These are phyloP conservation scores for Detonula confervacea DNA, from an alignment of 352 stramenopile species.

Conservation along the genomic window DNA sequence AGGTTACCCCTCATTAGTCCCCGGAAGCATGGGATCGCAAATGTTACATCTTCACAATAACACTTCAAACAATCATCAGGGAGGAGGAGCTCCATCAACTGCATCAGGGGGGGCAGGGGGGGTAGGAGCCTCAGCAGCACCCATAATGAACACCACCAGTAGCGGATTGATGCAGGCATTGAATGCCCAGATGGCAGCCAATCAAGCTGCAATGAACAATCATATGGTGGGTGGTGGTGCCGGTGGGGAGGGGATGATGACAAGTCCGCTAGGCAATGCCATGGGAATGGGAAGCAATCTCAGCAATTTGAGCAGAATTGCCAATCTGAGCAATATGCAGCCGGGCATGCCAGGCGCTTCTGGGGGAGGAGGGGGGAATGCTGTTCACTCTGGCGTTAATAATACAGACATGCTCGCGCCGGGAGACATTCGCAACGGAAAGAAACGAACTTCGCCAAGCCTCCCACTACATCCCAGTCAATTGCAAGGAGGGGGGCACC, in stretches of 20 bases:
- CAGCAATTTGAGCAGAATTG: not conserved
- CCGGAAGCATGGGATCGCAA: constrained; percentile 26
- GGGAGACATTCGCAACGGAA: constrained; percentile 44
- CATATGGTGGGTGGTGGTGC: too few species aligned
- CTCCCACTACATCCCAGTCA: constrained; percentile 48
- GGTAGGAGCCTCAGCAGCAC: not conserved
- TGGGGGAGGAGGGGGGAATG: constrained; percentile 7
- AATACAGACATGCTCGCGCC: constrained; percentile 27
- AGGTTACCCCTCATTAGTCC: constrained; percentile 28
- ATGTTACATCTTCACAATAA: constrained; percentile 20
- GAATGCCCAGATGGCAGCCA: constrained; percentile 43
- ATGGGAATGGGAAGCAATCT: too few species aligned
- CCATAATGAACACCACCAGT: constrained; percentile 17
- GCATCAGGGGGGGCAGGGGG: not conserved
- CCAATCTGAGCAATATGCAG: constrained; percentile 3
- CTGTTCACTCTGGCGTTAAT: not conserved
- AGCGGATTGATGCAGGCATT: constrained; percentile 35
- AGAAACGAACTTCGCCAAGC: constrained; percentile 50
- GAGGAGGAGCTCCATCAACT: not conserved
- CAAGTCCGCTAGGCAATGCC: too few species aligned
- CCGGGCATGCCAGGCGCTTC: too few species aligned
- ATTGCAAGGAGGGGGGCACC: too few species aligned
- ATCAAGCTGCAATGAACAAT: constrained; percentile 25
- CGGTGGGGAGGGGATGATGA: too few species aligned
- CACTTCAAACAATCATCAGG: not conserved